phyloP scores from a whole-genome alignment of 176 grass and related monocot genomes.

The Juncus effusus region DNA sequence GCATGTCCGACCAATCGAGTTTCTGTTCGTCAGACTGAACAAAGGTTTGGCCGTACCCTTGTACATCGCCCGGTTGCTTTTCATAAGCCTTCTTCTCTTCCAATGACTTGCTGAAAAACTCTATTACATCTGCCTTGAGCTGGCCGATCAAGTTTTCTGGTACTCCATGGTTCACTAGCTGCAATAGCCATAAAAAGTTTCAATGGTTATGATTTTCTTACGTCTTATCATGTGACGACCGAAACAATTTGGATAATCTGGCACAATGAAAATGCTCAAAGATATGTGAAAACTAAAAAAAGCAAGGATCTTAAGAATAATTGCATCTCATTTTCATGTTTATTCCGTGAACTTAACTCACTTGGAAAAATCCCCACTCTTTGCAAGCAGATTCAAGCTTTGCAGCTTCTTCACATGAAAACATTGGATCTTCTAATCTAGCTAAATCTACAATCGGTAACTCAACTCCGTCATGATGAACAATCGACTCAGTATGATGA shows the following conservation, averaged over 20 bases:
- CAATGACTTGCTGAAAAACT: slow-evolving; percentile 42
- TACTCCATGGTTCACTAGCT: slow-evolving; percentile 47
- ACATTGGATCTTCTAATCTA: slow-evolving; percentile 4
- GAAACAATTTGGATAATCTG: no score
- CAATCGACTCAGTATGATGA: neutral
- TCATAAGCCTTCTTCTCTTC: slow-evolving; percentile 40
- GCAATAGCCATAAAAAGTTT: neutral
- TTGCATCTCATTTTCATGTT: neutral
- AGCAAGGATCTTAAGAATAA: neutral
- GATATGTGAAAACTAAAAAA: neutral
- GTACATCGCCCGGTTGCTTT: slow-evolving; percentile 22
- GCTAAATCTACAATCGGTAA: slow-evolving; percentile 36
- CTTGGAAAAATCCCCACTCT: slow-evolving; percentile 59
- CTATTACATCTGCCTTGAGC: slow-evolving; percentile 21
- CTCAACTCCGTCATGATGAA: neutral
- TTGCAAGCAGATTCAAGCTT: slow-evolving; percentile 38
- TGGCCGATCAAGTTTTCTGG: slow-evolving; percentile 37
- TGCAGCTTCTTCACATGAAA: slow-evolving; percentile 9
- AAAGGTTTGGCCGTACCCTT: slow-evolving; percentile 54
- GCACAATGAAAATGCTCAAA: no score
- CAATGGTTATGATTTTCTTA: no score
- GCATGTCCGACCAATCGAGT: slow-evolving; percentile 51
- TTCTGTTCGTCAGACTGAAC: slow-evolving; percentile 42
- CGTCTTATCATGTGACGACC: no score
- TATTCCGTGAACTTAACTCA: neutral